phyloP scores from a whole-genome alignment of 2,329 filamentous ascomycete species.

The Colletotrichum lupini region DNA sequence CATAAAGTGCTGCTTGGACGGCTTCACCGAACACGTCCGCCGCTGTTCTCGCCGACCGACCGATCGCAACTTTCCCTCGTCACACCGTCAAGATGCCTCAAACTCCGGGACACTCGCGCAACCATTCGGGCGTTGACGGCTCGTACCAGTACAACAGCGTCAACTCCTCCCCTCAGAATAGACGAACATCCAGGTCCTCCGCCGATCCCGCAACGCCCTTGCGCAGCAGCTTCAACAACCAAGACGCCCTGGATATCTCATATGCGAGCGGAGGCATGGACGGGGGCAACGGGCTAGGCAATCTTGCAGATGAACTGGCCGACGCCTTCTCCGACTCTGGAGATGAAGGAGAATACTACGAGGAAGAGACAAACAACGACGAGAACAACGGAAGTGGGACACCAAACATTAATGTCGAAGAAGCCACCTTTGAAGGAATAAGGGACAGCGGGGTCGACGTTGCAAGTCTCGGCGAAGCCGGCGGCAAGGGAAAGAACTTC shows the following conservation, averaged over 20 bases:
- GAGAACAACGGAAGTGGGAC: constrained; percentile 40
- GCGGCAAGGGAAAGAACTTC: constrained; percentile 46
- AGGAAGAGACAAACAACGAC: constrained; percentile 45
- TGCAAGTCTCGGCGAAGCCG: constrained; percentile 37
- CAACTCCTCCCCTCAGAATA: constrained; percentile 56
- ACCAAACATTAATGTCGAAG: constrained; percentile 39
- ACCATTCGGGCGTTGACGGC: constrained; percentile 64
- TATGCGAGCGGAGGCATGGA: constrained; percentile 56
- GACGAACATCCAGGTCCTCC: constrained; percentile 63
- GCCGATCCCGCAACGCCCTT: constrained; percentile 61
- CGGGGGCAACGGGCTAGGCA: constrained; percentile 72
- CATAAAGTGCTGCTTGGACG: constrained; percentile 6
- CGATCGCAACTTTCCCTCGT: background rate
- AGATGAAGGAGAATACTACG: constrained; percentile 66
- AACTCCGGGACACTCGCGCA: constrained; percentile 69
- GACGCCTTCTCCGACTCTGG: constrained; percentile 76
- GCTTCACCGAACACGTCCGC: background rate
- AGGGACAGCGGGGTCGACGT: constrained; percentile 58
- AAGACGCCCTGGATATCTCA: constrained; percentile 59
- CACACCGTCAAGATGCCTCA: constrained; percentile 52
- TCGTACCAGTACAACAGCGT: constrained; percentile 50
- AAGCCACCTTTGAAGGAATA: constrained; percentile 43
- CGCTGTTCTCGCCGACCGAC: background rate
- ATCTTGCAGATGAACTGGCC: constrained; percentile 83
- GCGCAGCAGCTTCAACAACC: constrained; percentile 60